Conservation (phyloP, 2,329 filamentous ascomycete genomes). For the Verticillium klebahnii region DNA sequence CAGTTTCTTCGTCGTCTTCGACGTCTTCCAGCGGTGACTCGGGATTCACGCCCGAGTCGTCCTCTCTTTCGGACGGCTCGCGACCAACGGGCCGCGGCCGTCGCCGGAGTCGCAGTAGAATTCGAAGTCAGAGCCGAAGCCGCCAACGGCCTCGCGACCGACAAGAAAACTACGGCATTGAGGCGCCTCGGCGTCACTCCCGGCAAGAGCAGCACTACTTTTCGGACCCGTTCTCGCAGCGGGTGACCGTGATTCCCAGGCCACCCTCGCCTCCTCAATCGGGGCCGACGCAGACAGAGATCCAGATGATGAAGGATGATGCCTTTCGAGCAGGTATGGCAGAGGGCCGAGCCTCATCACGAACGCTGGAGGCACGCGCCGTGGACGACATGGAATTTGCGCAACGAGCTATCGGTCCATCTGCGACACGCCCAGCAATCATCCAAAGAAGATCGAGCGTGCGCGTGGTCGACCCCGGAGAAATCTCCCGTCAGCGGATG, state of each 20-base stretch:
- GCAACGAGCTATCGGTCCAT: neutral
- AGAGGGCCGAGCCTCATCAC: neutral
- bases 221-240: neutral
- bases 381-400: neutral
- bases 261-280: neutral
- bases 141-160: conserved; percentile 8
- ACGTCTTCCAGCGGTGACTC: conserved; percentile 4
- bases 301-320: neutral
- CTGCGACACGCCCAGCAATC: neutral
- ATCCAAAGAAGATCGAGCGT: neutral
- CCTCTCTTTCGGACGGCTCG: conserved; percentile 9
- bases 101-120: conserved; percentile 3
- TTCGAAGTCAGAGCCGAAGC: conserved; percentile 8
- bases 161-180: conserved; percentile 13
- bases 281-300: neutral
- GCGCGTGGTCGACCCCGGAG: neutral
- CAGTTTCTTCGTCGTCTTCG: neutral
- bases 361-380: neutral
- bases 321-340: neutral
- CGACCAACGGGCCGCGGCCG: conserved; percentile 5
- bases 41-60: conserved; percentile 14
- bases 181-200: conserved; percentile 5
- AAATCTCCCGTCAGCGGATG: neutral
- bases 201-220: conserved; percentile 4
- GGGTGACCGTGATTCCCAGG: neutral